Base-by-base conservation (phyloP, 768 basidiomycete genomes). In the Gloeostereum incarnatum region DNA sequence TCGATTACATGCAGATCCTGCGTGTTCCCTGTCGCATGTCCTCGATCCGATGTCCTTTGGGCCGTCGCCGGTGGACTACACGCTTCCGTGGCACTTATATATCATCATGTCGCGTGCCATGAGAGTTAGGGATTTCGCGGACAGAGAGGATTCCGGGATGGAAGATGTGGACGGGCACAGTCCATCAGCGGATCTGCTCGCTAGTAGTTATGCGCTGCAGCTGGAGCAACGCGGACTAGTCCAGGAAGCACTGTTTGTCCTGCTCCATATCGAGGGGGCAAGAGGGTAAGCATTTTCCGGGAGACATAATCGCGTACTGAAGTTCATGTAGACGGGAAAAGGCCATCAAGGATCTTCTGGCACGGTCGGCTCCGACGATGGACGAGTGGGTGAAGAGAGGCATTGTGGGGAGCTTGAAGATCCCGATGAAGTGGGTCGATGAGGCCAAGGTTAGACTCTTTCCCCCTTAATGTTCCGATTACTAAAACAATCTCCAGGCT, bases 51-150 rank as follows among this genome's bases (percentile, higher is more conserved):
- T 79, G 6, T 86, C 86, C 17, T 89, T 85, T 46, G 72, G 78
- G 1, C 60, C 83, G 2, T 81, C 78, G 5, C 81, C 82, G 0
- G 57, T 77, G n/a, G 91, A 93, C 55, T 81, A 77, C 54, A 76
- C 89, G 16, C 62, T 96, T 39, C 71, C 86, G 5, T 99, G 94
- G 94, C 91, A 97, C 59, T 52, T 97, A 23, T 97, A 94, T 56
- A 74, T 91, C 39, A 64, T 98, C 23, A 63, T 98, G 33, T 84
- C 91, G 11, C 73, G 83, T 18, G 85, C 82, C 43, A 78, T 96
- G 62, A 69, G 81, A 19, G 61, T 84, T 25, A 75, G 92, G 16
- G 93, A 97, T 55, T 85, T 94, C 47, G 75, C 78, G n/a, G 94
- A 97, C 55, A 74, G 92, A 7, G 71, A 68, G 24, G 68, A 73